Conservation (phyloP, 2,329 filamentous ascomycete genomes). For the Trichoderma sp. region DNA sequence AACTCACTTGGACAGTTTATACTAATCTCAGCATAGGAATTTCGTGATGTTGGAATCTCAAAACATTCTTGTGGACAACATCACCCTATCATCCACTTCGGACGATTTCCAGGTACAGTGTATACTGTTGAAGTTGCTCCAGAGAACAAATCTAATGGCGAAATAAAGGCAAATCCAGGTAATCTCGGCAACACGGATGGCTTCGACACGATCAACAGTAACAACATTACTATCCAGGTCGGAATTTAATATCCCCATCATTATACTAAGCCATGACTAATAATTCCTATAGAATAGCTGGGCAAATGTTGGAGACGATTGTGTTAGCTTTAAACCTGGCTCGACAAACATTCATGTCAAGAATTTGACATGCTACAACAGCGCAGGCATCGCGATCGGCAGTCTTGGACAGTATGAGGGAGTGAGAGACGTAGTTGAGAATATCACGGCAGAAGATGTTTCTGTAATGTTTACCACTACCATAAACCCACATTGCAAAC, state of each 20-base stretch:
- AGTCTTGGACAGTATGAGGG: slow-evolving; percentile 9
- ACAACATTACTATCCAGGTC: slow-evolving; percentile 7
- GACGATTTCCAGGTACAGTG: background rate
- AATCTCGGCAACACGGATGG: slow-evolving; percentile 3
- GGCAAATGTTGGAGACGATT: slow-evolving; percentile 5
- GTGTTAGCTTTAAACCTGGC: slow-evolving; percentile 7
- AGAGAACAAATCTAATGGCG: background rate
- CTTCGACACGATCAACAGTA: slow-evolving; percentile 8
- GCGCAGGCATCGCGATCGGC: slow-evolving; percentile 5
- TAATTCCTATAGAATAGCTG: background rate
- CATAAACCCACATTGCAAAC: background rate
- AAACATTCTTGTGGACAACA: slow-evolving; percentile 7
- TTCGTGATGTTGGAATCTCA: slow-evolving; percentile 9
- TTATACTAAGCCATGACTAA: background rate
- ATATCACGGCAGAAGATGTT: slow-evolving; percentile 8
- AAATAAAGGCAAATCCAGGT: background rate
- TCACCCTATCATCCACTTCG: slow-evolving; percentile 6
- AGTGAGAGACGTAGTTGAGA: slow-evolving; percentile 9
- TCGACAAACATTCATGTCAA: slow-evolving; percentile 9
- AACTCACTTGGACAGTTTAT: too few species aligned
- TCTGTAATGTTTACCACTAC: background rate
- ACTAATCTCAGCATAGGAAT: background rate
- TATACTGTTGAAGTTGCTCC: background rate
- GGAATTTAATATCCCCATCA: background rate
- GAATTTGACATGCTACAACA: slow-evolving; percentile 8